Evolutionary conservation across 148 eudicot species (phyloP).

Genomic region (Rhododendron griersonianum): DNA sequence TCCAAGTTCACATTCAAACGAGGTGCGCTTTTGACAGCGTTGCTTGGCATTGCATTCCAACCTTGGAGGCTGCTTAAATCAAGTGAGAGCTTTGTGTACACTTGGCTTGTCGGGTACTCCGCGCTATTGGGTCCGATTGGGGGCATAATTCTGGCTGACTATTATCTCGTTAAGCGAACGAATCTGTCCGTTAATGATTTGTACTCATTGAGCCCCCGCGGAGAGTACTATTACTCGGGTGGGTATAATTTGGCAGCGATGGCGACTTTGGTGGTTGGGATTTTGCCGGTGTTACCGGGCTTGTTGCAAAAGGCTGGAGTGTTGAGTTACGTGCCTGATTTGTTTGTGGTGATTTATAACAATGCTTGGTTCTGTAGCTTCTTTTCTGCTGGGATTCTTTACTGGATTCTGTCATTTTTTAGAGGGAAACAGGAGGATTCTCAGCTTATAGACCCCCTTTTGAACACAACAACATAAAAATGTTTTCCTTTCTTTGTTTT

Average conservation of each 20-base stretch:
- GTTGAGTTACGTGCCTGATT: conserved; percentile 37
- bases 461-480: conserved; percentile 25
- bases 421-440: conserved; percentile 21
- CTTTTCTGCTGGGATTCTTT: conserved; percentile 60
- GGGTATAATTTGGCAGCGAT: conserved; percentile 85
- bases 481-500: background rate
- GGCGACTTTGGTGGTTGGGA: conserved; percentile 51
- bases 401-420: conserved; percentile 50
- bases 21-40: conserved; percentile 82
- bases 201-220: conserved; percentile 49
- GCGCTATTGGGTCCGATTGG: conserved; percentile 92
- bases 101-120: conserved; percentile 94
- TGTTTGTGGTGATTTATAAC: conserved; percentile 48
- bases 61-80: conserved; percentile 93
- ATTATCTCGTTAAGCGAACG: conserved; percentile 52
- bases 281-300: conserved; percentile 86
- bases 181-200: conserved; percentile 48
- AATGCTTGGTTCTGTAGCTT: conserved; percentile 97
- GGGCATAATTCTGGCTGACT: conserved; percentile 76
- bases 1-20: conserved; percentile 63
- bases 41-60: conserved; percentile 80
- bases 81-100: conserved; percentile 92
- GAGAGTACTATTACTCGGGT: conserved; percentile 62
- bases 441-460: conserved; percentile 37
- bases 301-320: conserved; percentile 60